Base-by-base conservation (phyloP, 306 rosid genomes). In the Rosa multiflora region DNA sequence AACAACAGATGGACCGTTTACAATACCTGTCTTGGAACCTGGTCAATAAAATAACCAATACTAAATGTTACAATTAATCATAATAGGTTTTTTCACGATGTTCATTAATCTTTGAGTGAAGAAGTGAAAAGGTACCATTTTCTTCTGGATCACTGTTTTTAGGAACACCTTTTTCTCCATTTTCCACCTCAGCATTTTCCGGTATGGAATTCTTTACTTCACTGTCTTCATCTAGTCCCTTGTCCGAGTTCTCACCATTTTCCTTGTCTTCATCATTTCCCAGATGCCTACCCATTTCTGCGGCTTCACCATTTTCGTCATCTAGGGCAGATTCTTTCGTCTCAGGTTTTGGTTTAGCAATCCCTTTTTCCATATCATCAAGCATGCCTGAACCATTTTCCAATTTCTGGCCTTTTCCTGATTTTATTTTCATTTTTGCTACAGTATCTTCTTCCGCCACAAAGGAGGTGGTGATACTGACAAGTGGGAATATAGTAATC, bases 381-480 rank as follows among this genome's bases (percentile, higher is more conserved):
- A 85, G 78, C 82, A 72, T 67, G 58, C 80, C 69, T 18, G 61
- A 58, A 39, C 52, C 5, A 58, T 46, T 46, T 63, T 62, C 71
- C 32, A 53, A 51, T 3, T 73, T 44, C 37, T 83, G 80, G 76
- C 46, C 52, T 78, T 88, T 83, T 8, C 75, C 87, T 66, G 85
- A 83, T 75, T 69, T 82, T 8, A 4, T 58, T 35, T 80, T 79
- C 52, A 85, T 69, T 15, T 75, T 85, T 9, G 82, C 83, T 52
- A 90, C 74, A 47, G 99, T 91, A 35, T 90, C 97, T 85, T 95
- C 99, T 86, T 95, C 98, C 1, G 99, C 99, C 2, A 95, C 99
- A 85, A 95, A 95, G 20, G 98, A 95, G 62, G 99, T 95, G 6
- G 99, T 93, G 71, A 95, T 89, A 58, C 99, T 95, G 3, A 95